Conservation (phyloP, 805 yeast genomes). For the Saturnispora mendoncae region DNA sequence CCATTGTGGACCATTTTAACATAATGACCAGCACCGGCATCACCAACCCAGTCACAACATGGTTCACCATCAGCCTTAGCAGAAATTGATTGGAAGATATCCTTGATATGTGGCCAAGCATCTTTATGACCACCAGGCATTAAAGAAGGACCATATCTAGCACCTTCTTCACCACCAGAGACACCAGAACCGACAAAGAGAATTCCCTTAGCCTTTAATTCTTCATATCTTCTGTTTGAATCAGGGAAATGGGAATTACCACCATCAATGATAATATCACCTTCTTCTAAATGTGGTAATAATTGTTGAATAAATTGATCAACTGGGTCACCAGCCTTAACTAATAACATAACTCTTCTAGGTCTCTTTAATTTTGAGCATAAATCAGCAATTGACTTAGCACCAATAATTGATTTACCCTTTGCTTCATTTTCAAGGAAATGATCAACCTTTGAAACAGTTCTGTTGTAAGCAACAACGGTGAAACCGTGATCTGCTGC, state of each 20-base stretch:
- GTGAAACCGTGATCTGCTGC: slow-evolving; percentile 99
- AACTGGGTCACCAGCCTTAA: slow-evolving; percentile 95
- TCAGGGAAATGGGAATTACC: slow-evolving; percentile 99
- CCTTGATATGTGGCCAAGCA: slow-evolving; percentile 98
- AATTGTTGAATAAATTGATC: slow-evolving; percentile 84
- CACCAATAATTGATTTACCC: slow-evolving; percentile 94
- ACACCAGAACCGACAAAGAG: slow-evolving; percentile 98
- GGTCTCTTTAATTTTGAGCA: slow-evolving; percentile 89
- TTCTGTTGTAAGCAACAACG: slow-evolving; percentile 98
- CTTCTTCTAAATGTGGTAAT: slow-evolving; percentile 86
- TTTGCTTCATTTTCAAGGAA: slow-evolving; percentile 92
- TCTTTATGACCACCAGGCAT: slow-evolving; percentile 99
- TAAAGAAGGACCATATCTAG: slow-evolving; percentile 96
- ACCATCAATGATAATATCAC: slow-evolving; percentile 98
- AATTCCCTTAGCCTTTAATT: slow-evolving; percentile 79
- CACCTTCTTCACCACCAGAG: slow-evolving; percentile 99
- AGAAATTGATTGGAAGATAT: slow-evolving; percentile 89
- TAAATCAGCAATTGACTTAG: slow-evolving; percentile 84
- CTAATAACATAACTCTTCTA: slow-evolving; percentile 87
- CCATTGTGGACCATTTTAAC: slow-evolving; percentile 99
- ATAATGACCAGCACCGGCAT: slow-evolving; percentile 97
- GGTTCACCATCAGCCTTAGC: slow-evolving; percentile 98
- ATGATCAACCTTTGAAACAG: slow-evolving; percentile 89
- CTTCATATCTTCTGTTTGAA: slow-evolving; percentile 91
- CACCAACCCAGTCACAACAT: slow-evolving; percentile 99